Base-by-base conservation (phyloP, 1,284 basidiomycete species). In the Cryptococcus deneoformans region DNA sequence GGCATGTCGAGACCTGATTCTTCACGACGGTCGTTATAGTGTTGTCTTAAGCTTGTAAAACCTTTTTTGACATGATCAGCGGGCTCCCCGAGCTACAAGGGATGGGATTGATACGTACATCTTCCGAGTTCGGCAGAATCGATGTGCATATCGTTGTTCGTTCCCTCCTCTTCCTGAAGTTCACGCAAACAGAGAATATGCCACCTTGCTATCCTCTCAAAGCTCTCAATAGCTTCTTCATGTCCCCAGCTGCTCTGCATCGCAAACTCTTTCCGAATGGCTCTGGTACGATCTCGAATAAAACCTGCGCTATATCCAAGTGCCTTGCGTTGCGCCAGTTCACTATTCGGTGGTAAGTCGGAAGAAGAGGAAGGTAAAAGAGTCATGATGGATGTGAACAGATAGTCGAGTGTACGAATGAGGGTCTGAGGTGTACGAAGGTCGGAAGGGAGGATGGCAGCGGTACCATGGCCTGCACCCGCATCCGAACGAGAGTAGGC, bases 221-320 rank as follows among this genome's bases (percentile, higher is more conserved):
- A 89, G 67, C 90, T 92, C 65, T 91, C 89, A 52, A 96, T 92
- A 0, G 92, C 89, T 47, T 89, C 73, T 1, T 80, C 73, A 34
- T 77, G 68, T 0, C 89, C 90, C 44, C 85, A 87, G 57, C 87
- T 85, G 61, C 89, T 89, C 75, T 98, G 95, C 80, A 97, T 89
- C 0, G 91, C 92, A 63, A 98, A 96, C 74, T 99, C 95, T 67
- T 89, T 94, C 37, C 95, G 82, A 46, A 98, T 88, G 0, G 91
- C 84, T 60, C 95, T 85, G 0, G 92, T 91, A 12, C 95, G 87
- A 76, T 99, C 95, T 48, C 94, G 87, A 49, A 99, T 86, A 79
- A 97, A 98, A 9, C 71, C 74, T 9, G 70, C 68, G 2, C 69
- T 65, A 54, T 71, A 68, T 14, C 74, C 61, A 81, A 86, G 73